These are phyloP conservation scores for Dactylellina drechsleri DNA, from an alignment of 2,329 filamentous ascomycete genomes.

Conservation along the genomic window DNA sequence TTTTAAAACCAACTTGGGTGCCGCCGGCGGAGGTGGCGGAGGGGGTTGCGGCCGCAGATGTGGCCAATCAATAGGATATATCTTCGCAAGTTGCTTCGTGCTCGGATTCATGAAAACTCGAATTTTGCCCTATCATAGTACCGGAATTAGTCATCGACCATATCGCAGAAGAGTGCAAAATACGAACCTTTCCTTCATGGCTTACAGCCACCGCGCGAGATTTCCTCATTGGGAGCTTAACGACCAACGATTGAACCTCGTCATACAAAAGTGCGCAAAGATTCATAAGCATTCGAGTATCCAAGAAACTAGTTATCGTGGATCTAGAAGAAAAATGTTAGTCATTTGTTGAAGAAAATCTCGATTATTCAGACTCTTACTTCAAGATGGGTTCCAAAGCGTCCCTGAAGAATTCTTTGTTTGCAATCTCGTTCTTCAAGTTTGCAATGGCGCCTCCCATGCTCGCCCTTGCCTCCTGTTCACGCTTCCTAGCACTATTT, in stretches of 20 bases:
- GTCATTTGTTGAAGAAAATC: constrained; percentile 3
- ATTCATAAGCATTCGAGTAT: constrained; percentile 67
- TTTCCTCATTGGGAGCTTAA: constrained; percentile 62
- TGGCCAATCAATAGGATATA: constrained; percentile 46
- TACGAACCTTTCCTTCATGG: constrained; percentile 61
- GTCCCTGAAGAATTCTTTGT: constrained; percentile 64
- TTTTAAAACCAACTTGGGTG: constrained; percentile 38
- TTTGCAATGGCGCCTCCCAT: constrained; percentile 65
- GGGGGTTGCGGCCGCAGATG: constrained; percentile 30
- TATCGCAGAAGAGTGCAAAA: constrained; percentile 17
- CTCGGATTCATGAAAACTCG: constrained; percentile 55
- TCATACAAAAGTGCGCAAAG: constrained; percentile 67
- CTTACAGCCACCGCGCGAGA: constrained; percentile 65
- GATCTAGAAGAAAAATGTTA: constrained; percentile 60
- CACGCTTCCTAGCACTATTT: constrained; percentile 63
- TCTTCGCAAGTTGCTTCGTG: constrained; percentile 32
- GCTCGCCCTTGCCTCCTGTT: constrained; percentile 65
- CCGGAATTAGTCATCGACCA: constrained; percentile 7
- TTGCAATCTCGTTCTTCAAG: constrained; percentile 65
- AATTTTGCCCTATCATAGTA: constrained; percentile 55
- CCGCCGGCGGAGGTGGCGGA: constrained; percentile 17
- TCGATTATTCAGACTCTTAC: constrained; percentile 42
- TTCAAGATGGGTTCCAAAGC: constrained; percentile 66
- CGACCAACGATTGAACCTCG: constrained; percentile 64
- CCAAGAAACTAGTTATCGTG: constrained; percentile 64